Evolutionary conservation across 2,329 filamentous ascomycete species (phyloP).

Genomic region (Chaetomiaceae sp.): DNA sequence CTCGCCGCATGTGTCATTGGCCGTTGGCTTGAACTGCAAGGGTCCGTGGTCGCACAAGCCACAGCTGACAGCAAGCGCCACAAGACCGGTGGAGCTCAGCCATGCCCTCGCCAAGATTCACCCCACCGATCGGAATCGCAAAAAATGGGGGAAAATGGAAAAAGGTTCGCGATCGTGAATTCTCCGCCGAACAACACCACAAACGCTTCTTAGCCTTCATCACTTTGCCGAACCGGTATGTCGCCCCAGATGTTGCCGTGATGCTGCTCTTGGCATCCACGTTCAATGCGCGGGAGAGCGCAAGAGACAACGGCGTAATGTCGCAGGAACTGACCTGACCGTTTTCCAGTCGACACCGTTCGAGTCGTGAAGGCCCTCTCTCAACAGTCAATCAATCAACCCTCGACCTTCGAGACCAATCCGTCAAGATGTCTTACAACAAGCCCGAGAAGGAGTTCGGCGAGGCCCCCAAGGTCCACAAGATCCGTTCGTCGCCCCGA

Average conservation of each 20-base stretch:
- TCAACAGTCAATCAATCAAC: slow-evolving; percentile 11
- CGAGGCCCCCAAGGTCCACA: slow-evolving; percentile 60
- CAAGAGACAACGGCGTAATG: background rate
- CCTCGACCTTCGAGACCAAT: slow-evolving; percentile 26
- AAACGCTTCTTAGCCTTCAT: slow-evolving; percentile 23
- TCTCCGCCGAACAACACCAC: slow-evolving; percentile 8
- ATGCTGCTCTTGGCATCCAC: too few relatives aligned
- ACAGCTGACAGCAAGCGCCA: slow-evolving; percentile 6
- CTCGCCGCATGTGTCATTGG: slow-evolving; percentile 40
- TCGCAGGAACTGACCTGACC: background rate
- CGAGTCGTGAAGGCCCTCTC: slow-evolving; percentile 69
- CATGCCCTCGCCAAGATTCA: slow-evolving; percentile 18
- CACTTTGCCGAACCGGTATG: slow-evolving; percentile 28
- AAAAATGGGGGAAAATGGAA: slow-evolving; percentile 17
- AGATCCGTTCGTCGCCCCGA: slow-evolving; percentile 16
- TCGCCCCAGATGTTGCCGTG: background rate
- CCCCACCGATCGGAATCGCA: slow-evolving; percentile 8
- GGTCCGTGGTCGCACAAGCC: background rate
- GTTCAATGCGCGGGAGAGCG: background rate
- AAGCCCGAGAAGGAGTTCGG: slow-evolving; percentile 92
- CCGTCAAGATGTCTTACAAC: slow-evolving; percentile 80
- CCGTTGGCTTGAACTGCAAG: background rate
- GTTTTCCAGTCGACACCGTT: slow-evolving; percentile 49
- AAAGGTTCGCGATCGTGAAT: slow-evolving; percentile 17
- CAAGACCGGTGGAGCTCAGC: slow-evolving; percentile 8